Percentiles rank a stretch among this genome's conserved stretches.
These are phyloP conservation scores for Capronia epimyces DNA, from an alignment of 2,329 filamentous ascomycete genomes.

Conservation along the genomic window DNA sequence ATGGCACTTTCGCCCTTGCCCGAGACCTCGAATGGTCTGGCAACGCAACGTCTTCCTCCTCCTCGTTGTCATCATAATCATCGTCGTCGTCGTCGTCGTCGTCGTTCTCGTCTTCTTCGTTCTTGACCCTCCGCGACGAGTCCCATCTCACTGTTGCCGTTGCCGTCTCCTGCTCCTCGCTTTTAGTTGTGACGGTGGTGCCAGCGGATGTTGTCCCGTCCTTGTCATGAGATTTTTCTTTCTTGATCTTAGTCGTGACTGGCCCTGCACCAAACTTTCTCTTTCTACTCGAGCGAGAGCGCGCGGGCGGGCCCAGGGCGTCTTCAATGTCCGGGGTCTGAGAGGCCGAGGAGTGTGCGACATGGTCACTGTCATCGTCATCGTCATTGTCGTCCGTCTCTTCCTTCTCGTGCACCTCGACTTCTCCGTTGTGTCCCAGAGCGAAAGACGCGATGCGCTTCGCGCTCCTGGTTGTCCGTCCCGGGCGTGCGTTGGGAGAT, in stretches of 20 bases:
- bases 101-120: constrained; percentile 30
- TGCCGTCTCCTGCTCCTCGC: constrained; percentile 21
- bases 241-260: constrained; percentile 24
- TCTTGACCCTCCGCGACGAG: constrained; percentile 30
- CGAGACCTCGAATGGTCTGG: background rate
- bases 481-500: constrained; percentile 36
- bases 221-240: constrained; percentile 6
- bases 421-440: constrained; percentile 34
- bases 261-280: constrained; percentile 43
- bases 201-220: too few species aligned
- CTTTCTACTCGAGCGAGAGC: constrained; percentile 38
- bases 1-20: too few species aligned
- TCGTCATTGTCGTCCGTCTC: constrained; percentile 28
- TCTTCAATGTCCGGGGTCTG: constrained; percentile 55
- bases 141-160: background rate
- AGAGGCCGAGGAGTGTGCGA: constrained; percentile 7
- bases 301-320: constrained; percentile 34
- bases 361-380: constrained; percentile 25
- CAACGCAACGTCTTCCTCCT: background rate
- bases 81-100: constrained; percentile 31
- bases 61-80: too few species aligned
- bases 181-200: too few species aligned
- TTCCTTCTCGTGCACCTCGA: constrained; percentile 32
- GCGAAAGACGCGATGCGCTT: constrained; percentile 41
- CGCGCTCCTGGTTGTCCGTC: constrained; percentile 45